Evolutionary conservation across 1,284 basidiomycete genomes (phyloP).

Genomic region (Rhodotorula sp.): DNA sequence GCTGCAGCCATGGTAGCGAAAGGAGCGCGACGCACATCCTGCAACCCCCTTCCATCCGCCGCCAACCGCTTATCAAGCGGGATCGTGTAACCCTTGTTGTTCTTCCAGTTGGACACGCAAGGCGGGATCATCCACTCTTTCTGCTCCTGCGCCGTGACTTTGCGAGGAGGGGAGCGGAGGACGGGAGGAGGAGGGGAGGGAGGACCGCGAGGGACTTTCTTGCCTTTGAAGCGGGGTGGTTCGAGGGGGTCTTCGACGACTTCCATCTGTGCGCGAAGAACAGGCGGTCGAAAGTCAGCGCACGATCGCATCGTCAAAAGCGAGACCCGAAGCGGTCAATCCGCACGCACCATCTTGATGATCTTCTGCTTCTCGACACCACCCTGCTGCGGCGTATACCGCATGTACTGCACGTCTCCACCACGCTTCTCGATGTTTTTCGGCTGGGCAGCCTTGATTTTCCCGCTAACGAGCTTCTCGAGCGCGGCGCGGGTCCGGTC

Average conservation of each 20-base stretch:
- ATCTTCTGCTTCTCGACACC: constrained; percentile 88
- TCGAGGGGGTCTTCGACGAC: constrained; percentile 96
- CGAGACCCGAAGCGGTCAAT: too few species aligned
- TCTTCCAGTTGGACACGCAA: constrained; percentile 99
- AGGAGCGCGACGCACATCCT: constrained; percentile 71
- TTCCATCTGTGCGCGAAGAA: constrained; percentile 52
- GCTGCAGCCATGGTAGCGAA: background rate
- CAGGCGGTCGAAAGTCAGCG: background rate
- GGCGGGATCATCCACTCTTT: constrained; percentile 99
- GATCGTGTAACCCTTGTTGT: constrained; percentile 99
- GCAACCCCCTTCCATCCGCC: constrained; percentile 92
- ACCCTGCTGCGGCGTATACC: constrained; percentile 86
- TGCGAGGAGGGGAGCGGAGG: constrained; percentile 88
- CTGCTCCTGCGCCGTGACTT: constrained; percentile 93
- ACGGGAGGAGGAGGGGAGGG: constrained; percentile 97
- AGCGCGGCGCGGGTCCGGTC: constrained; percentile 87
- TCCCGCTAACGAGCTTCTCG: constrained; percentile 88
- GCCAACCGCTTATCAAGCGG: constrained; percentile 97
- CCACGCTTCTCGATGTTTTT: constrained; percentile 46
- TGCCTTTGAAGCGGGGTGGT: constrained; percentile 95
- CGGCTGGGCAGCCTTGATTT: constrained; percentile 95
- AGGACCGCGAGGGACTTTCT: constrained; percentile 94
- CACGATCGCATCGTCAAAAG: too few species aligned
- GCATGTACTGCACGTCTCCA: constrained; percentile 64
- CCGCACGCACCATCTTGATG: constrained; percentile 81